These are phyloP conservation scores for Zygotorulaspora florentina DNA, from an alignment of 805 yeast genomes.

Conservation along the genomic window DNA sequence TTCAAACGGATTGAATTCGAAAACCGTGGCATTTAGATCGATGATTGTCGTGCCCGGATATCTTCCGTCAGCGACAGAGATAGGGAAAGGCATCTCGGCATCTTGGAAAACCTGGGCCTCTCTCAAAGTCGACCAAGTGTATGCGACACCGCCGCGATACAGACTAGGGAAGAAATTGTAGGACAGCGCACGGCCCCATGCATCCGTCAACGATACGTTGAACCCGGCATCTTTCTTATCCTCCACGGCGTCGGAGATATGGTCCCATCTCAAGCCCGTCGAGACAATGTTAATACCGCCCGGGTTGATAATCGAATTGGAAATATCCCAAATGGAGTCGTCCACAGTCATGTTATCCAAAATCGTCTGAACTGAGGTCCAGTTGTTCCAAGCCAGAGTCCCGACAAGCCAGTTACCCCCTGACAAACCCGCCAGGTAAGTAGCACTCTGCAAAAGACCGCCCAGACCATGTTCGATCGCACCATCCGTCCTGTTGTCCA, in stretches of 20 bases:
- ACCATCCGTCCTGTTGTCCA: slow-evolving; percentile 66
- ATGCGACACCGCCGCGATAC: slow-evolving; percentile 59
- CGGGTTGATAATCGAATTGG: slow-evolving; percentile 56
- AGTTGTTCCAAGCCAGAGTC: slow-evolving; percentile 64
- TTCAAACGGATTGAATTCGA: slow-evolving; percentile 62
- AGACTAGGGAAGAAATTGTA: slow-evolving; percentile 64
- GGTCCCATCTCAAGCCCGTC: slow-evolving; percentile 51
- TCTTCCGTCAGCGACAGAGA: slow-evolving; percentile 63
- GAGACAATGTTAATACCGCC: slow-evolving; percentile 58
- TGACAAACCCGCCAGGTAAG: slow-evolving; percentile 72
- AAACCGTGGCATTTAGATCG: slow-evolving; percentile 64
- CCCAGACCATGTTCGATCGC: slow-evolving; percentile 58
- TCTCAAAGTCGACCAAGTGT: slow-evolving; percentile 57
- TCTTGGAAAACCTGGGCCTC: slow-evolving; percentile 57
- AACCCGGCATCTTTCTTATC: slow-evolving; percentile 61
- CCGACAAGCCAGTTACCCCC: slow-evolving; percentile 86
- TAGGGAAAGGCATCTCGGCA: slow-evolving; percentile 70
- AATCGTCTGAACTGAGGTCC: slow-evolving; percentile 64
- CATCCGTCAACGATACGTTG: slow-evolving; percentile 61
- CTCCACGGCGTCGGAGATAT: slow-evolving; percentile 51
- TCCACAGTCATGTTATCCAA: slow-evolving; percentile 34
- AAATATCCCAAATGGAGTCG: slow-evolving; percentile 64
- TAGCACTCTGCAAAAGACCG: slow-evolving; percentile 66
- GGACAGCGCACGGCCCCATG: slow-evolving; percentile 76
- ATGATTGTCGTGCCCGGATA: slow-evolving; percentile 56